A percentile compares a stretch with the other conserved stretches of the same genome.
phyloP scores from a whole-genome alignment of 1,284 basidiomycete species.

The Boletellus dicymbophilus region DNA sequence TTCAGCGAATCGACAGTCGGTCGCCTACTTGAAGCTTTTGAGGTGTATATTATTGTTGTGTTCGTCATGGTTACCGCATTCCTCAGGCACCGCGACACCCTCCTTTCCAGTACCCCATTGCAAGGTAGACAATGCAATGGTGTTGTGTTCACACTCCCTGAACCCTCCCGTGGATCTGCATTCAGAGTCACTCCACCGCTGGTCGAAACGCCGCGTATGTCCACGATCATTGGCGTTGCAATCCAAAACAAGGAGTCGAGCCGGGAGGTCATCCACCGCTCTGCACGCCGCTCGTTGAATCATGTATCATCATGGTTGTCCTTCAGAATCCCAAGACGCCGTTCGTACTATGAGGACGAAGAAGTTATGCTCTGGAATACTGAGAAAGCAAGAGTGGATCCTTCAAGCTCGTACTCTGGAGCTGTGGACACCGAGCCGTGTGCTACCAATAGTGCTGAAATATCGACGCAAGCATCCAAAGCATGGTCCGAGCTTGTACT shows the following conservation, averaged over 20 bases:
- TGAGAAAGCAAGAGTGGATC: constrained; percentile 24
- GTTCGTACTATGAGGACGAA: constrained; percentile 28
- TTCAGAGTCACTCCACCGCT: constrained; percentile 33
- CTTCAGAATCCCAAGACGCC: constrained; percentile 22
- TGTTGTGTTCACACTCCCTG: constrained; percentile 21
- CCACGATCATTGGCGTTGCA: constrained; percentile 12
- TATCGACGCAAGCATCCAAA: constrained; percentile 5
- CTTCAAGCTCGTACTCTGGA: constrained; percentile 2
- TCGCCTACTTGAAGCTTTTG: constrained; percentile 68
- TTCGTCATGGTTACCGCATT: constrained; percentile 56
- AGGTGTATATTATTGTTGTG: constrained; percentile 64
- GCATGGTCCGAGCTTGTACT: constrained; percentile 5
- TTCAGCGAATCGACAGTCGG: constrained; percentile 72
- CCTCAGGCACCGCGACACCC: constrained; percentile 26
- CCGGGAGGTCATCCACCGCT: constrained; percentile 18
- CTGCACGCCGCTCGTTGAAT: constrained; percentile 28
- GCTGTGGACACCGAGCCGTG: neutral
- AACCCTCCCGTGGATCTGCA: constrained; percentile 26
- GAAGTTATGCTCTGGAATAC: constrained; percentile 38
- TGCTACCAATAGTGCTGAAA: neutral
- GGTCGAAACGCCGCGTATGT: constrained; percentile 28
- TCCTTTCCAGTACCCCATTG: neutral
- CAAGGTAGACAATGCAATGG: constrained; percentile 5
- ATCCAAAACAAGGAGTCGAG: constrained; percentile 11
- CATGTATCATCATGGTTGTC: constrained; percentile 39